Base-by-base conservation (phyloP, 768 basidiomycete genomes). In the Agrocybe pediades region DNA sequence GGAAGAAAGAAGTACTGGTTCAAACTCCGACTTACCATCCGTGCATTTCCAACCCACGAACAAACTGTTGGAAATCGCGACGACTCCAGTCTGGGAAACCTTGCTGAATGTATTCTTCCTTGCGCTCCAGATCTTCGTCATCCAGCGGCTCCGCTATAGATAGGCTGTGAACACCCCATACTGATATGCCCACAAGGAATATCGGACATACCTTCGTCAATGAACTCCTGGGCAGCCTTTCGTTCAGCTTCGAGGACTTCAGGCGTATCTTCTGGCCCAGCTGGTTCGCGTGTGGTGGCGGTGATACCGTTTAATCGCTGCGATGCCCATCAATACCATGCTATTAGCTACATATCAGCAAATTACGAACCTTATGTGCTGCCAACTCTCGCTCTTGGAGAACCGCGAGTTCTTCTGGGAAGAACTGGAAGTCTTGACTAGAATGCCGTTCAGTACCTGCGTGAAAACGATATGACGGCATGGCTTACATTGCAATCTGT, bases 391-490 rank as follows among this genome's bases (percentile, higher is more conserved):
- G 82, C 62, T 96, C 92, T 65, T 98, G 95, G 23, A 98, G 74
- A 61, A 85, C 85, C 3, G 85, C 79, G 9, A 98, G 71, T 48
- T 87, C 79, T 0, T 86, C 82, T 6, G 95, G 90, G 75, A 92
- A 98, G 79, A 99, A 98, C 65, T 99, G 96, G 80, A 94, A 96
- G 68, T 97, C 96, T 71, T 95, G 89, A 58, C 92, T 95, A 62
- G 21, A 30, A 40, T 13, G 16, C 13, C 19, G 49, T 30, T 48
- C 30, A 61, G 41, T 7, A 27, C 40, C 5, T 20, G 40, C 9
- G 15, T 20, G 9, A 15, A 11, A 9, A 9, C 13, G n/a, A 19
- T 6, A 47, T 55, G 33, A 49, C 55, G n/a, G 7, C 41, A 6
- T 1, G 41, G 76, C 89, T 54, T 50, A 92, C 92, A 92, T 83